These are phyloP conservation scores for sorghum (Sorghum bicolor) DNA, from an alignment of 176 grass and related monocot genomes.

Conservation along the genomic window DNA sequence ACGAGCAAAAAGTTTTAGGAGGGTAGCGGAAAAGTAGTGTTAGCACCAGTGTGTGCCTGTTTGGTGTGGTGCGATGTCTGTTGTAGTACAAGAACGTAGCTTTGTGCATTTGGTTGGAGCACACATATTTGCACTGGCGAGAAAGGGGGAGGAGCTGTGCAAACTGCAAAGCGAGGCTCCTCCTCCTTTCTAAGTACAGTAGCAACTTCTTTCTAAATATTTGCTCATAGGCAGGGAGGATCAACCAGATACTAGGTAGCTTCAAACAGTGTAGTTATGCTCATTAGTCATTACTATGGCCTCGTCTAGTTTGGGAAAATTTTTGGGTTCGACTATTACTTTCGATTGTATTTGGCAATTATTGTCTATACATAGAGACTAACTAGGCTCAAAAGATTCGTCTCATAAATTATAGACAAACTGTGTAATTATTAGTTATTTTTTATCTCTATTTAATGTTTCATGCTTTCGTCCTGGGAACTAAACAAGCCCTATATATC, in stretches of 20 bases:
- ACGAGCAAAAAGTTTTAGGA: background rate
- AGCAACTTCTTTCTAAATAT: background rate
- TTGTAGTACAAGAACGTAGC: background rate
- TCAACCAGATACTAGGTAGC: background rate
- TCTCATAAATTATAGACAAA: too few relatives aligned
- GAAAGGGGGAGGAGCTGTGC: background rate
- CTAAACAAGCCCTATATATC: too few relatives aligned
- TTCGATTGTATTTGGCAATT: too few relatives aligned
- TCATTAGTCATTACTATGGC: too few relatives aligned
- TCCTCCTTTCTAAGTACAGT: background rate
- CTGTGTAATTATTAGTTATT: too few relatives aligned
- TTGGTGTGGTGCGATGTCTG: background rate
- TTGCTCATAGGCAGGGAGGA: background rate
- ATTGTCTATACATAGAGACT: too few relatives aligned
- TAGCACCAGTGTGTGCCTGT: background rate
- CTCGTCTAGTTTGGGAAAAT: too few relatives aligned
- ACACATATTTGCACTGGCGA: background rate
- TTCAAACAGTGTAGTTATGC: background rate
- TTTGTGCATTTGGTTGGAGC: background rate
- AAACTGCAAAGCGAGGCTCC: background rate
- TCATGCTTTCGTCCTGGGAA: too few relatives aligned
- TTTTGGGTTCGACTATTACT: too few relatives aligned
- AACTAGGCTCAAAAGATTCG: too few relatives aligned
- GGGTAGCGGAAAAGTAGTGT: background rate
- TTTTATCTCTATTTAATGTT: too few relatives aligned